A percentile compares a stretch with the other conserved stretches of the same genome.
These are phyloP conservation scores for Eimeria necatrix DNA, from an alignment of 169 alveolate genomes.

Conservation along the genomic window DNA sequence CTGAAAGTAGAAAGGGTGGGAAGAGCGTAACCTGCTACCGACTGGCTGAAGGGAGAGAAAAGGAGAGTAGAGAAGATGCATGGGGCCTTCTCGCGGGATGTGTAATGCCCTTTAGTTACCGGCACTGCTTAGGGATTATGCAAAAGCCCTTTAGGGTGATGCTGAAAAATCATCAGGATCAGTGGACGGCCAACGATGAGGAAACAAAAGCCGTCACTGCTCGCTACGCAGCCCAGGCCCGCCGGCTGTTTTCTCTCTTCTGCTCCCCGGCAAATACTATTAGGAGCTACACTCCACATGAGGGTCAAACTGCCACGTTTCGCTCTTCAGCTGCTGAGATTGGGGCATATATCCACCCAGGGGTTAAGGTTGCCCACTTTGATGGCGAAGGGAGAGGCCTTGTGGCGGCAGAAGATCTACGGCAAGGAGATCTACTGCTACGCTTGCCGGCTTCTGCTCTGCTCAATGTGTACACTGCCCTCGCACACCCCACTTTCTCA, in stretches of 20 bases:
- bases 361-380: constrained; percentile 42
- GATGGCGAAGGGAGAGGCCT: constrained; percentile 71
- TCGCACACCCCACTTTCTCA: constrained; percentile 60
- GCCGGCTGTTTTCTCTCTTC: constrained; percentile 48
- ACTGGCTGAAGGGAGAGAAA: constrained; percentile 17
- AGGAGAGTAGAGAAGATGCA: constrained; percentile 45
- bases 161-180: neutral
- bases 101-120: constrained; percentile 51
- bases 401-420: constrained; percentile 22
- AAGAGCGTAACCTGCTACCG: neutral
- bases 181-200: neutral
- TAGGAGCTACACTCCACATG: neutral
- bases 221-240: constrained; percentile 27
- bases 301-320: neutral
- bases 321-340: constrained; percentile 57
- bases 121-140: constrained; percentile 38
- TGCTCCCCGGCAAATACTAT: constrained; percentile 46
- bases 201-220: neutral
- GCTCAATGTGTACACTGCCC: constrained; percentile 60
- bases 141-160: neutral
- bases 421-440: constrained; percentile 62
- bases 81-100: constrained; percentile 56
- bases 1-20: neutral
- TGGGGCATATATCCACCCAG: constrained; percentile 71
- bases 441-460: constrained; percentile 63